Evolutionary conservation across 1,284 basidiomycete genomes (phyloP).

Genomic region (Cutaneotrichosporon cavernicola): DNA sequence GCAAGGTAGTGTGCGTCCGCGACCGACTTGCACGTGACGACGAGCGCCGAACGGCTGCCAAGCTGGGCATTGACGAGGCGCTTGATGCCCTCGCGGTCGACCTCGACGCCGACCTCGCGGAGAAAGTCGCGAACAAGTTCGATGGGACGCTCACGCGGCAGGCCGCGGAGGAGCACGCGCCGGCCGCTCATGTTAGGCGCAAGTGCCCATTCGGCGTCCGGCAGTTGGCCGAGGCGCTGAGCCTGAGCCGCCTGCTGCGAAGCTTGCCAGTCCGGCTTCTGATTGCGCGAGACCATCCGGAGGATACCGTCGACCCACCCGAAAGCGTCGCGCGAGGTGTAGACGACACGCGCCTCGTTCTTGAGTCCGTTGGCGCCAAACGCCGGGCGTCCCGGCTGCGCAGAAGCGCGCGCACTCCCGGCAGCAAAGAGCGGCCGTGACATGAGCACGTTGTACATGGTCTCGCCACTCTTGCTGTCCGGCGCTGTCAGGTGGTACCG

Average conservation of each 20-base stretch:
- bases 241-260: not conserved
- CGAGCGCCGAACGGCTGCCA: conserved; percentile 3
- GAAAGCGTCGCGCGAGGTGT: not conserved
- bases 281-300: too few species aligned
- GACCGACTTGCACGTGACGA: conserved; percentile 31
- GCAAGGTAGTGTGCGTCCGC: conserved; percentile 32
- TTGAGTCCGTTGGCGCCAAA: not conserved
- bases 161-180: conserved; percentile 19
- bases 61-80: not conserved
- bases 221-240: conserved; percentile 1
- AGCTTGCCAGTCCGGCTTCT: not conserved
- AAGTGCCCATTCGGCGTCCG: conserved; percentile 17
- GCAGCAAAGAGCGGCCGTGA: conserved; percentile 23
- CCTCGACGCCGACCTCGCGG: conserved; percentile 11
- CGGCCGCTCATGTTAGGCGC: conserved; percentile 9
- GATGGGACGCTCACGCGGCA: conserved; percentile 12
- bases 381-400: not conserved
- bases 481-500: conserved; percentile 29
- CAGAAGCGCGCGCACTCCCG: conserved; percentile 1
- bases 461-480: conserved; percentile 10
- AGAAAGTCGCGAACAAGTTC: conserved; percentile 4
- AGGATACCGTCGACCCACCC: conserved; percentile 11
- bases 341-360: conserved; percentile 11
- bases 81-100: not conserved
- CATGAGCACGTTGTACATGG: conserved; percentile 20